Evolutionary conservation across 352 stramenopile genomes (phyloP).

Genomic region (Pythium folliculosum): DNA sequence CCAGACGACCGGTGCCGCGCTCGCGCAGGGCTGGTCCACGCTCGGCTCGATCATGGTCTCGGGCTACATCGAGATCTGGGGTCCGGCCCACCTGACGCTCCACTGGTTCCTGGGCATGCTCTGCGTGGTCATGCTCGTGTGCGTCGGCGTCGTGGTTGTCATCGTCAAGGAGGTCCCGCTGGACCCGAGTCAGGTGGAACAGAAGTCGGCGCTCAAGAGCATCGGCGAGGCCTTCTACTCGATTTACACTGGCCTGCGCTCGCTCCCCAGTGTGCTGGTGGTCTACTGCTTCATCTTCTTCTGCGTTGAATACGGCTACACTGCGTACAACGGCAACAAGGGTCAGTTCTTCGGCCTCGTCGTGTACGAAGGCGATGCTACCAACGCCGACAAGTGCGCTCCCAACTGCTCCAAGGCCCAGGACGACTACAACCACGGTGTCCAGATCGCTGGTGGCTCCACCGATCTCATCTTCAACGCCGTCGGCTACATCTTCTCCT

Average conservation of each 20-base stretch:
- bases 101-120: constrained; percentile 57
- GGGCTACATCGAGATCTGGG: constrained; percentile 50
- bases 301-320: constrained; percentile 49
- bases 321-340: constrained; percentile 59
- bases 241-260: constrained; percentile 25
- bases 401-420: constrained; percentile 38
- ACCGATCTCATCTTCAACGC: constrained; percentile 36
- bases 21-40: constrained; percentile 50
- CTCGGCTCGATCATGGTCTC: constrained; percentile 47
- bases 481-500: constrained; percentile 44
- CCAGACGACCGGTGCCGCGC: constrained; percentile 45
- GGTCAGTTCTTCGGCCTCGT: constrained; percentile 49
- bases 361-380: constrained; percentile 34
- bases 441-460: constrained; percentile 42
- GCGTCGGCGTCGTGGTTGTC: constrained; percentile 12
- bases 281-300: constrained; percentile 46
- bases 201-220: background rate
- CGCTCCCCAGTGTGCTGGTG: constrained; percentile 35
- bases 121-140: constrained; percentile 31
- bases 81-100: constrained; percentile 44
- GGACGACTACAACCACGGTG: constrained; percentile 44
- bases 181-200: constrained; percentile 13
- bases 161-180: constrained; percentile 44
- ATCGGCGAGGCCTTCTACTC: too few species aligned
- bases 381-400: constrained; percentile 29